Base-by-base conservation (phyloP, 2,329 filamentous ascomycete species). In the Epichloe aotearoae region DNA sequence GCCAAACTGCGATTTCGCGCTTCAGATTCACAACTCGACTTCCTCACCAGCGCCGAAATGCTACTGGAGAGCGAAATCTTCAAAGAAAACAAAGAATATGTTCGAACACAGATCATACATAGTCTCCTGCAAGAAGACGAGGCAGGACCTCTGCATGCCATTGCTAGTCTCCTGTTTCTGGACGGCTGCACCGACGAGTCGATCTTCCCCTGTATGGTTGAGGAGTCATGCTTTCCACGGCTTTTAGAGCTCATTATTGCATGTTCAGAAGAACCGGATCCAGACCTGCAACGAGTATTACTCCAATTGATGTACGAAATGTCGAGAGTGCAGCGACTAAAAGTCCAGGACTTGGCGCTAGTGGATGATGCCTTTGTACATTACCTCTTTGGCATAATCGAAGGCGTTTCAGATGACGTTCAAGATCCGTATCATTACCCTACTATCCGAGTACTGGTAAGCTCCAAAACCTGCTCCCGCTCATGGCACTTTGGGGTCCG, bases 341-440 rank as follows among this genome's bases (percentile, higher is more conserved):
- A 79, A 50, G 70, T 77, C 54, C 81, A 88, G 57, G 91, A 98
- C 64, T 69, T 98, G 56, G 61, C 79, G 69, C 87, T 79, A 51
- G 85, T 84, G 33, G 77, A 84, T 57, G 93, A 98, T 62, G 77
- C 77, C 47, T 96, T 98, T 65, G 77, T 97, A 53, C 75, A 80
- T 37, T 85, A 87, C 61, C 79, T 98, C 10, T 89, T 97, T 61
- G 77, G 84, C 56, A 82, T 95, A 51, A 91, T 96, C 61, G 91
- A 97, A 68, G 79, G 86, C 55, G 74, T 91, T 5, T 93, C 88
- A 6, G 82, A 91, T 64, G 91, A 97, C 66, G 83, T 80, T 20
- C 80, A 88, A 57, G 93, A 97, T 65, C 91, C 91, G 1, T 98
- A 95, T 65, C 91, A 97, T 65, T 97, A 96, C 64, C 86, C 88